These are phyloP conservation scores for Alternaria sp. DNA, from an alignment of 2,329 filamentous ascomycete species.

Conservation along the genomic window DNA sequence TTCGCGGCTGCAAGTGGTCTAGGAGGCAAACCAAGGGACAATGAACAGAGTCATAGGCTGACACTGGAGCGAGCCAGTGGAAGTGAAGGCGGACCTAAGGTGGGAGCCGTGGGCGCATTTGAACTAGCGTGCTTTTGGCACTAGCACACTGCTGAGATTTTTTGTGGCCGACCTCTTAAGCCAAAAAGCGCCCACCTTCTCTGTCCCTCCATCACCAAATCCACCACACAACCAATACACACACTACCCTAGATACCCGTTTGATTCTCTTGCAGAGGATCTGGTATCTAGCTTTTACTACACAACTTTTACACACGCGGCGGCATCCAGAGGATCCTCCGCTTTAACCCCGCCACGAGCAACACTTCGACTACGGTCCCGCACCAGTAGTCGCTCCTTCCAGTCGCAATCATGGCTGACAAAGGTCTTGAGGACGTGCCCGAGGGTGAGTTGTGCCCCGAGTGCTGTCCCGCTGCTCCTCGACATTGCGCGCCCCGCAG, in stretches of 20 bases:
- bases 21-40: conserved; percentile 9
- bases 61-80: conserved; percentile 2
- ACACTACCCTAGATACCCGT: conserved; percentile 49
- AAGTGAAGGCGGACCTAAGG: conserved; percentile 18
- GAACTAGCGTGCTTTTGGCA: conserved; percentile 17
- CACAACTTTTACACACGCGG: conserved; percentile 40
- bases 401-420: conserved; percentile 94
- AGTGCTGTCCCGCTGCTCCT: conserved; percentile 1
- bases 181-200: conserved; percentile 25
- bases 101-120: conserved; percentile 4
- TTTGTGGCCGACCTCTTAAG: conserved; percentile 18
- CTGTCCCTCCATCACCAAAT: conserved; percentile 36
- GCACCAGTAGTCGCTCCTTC: conserved; percentile 70
- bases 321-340: conserved; percentile 52
- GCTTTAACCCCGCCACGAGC: conserved; percentile 49
- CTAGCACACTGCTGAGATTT: conserved; percentile 21
- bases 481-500: conserved; percentile 13
- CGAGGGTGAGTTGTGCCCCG: conserved; percentile 72
- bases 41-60: conserved; percentile 17
- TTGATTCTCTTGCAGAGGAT: conserved; percentile 55
- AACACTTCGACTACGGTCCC: conserved; percentile 52
- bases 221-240: conserved; percentile 33
- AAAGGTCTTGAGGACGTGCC: conserved; percentile 98
- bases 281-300: conserved; percentile 54
- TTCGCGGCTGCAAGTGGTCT: conserved; percentile 7